These are phyloP conservation scores for Catharanthus roseus DNA, from an alignment of 257 asterid genomes.

Conservation along the genomic window DNA sequence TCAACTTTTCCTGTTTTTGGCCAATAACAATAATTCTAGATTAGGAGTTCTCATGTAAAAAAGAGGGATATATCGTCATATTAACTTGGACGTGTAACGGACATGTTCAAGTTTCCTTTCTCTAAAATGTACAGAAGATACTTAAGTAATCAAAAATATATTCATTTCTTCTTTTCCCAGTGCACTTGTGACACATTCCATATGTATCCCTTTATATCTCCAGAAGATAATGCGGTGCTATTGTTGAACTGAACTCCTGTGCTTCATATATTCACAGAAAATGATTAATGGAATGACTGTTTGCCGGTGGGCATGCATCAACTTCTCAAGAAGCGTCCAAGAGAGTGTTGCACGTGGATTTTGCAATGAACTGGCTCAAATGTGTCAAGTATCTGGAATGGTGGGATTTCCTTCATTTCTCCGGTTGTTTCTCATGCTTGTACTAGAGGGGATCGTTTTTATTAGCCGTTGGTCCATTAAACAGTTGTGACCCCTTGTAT, in stretches of 20 bases:
- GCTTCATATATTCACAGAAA: conserved; percentile 50
- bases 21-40: too few species aligned
- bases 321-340: conserved; percentile 95
- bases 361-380: conserved; percentile 86
- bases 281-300: conserved; percentile 98
- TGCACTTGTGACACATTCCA: too few species aligned
- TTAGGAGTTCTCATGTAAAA: too few species aligned
- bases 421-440: neutral
- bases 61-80: neutral
- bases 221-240: neutral
- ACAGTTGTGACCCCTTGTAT: conserved; percentile 3
- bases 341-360: conserved; percentile 96
- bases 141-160: neutral
- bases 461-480: neutral
- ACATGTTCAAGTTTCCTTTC: neutral
- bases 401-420: conserved; percentile 27
- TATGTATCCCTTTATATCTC: too few species aligned
- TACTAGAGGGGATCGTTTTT: neutral
- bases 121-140: neutral
- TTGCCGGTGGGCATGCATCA: conserved; percentile 93
- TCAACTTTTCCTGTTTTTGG: neutral
- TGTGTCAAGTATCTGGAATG: conserved; percentile 99
- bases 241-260: conserved; percentile 7
- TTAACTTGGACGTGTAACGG: neutral
- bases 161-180: too few species aligned